Evolutionary conservation across 257 asterid species (phyloP).

Genomic region (Catharanthus roseus): DNA sequence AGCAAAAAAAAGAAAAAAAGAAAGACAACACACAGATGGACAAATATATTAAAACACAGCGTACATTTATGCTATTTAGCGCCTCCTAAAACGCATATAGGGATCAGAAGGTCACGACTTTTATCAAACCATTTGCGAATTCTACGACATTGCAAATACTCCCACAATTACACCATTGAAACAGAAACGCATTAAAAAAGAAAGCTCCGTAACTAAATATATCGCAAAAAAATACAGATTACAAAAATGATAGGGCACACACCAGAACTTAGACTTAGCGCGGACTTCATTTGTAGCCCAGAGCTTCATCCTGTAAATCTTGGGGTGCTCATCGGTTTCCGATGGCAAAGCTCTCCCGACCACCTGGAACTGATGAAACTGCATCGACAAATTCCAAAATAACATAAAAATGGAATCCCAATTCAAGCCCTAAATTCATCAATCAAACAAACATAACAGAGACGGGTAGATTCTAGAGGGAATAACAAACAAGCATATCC

Average conservation of each 20-base stretch:
- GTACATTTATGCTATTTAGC: too few relatives aligned
- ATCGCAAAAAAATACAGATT: neutral
- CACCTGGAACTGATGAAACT: slow-evolving; percentile 92
- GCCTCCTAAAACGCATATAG: too few relatives aligned
- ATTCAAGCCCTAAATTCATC: neutral
- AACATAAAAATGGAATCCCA: neutral
- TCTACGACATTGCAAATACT: neutral
- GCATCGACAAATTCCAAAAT: slow-evolving; percentile 11
- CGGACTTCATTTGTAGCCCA: slow-evolving; percentile 97
- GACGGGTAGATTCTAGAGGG: too few relatives aligned
- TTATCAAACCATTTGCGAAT: neutral
- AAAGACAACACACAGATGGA: neutral
- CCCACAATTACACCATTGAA: too few relatives aligned
- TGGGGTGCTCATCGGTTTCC: slow-evolving; percentile 73
- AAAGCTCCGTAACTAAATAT: neutral
- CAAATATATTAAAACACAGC: too few relatives aligned
- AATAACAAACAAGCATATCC: too few relatives aligned
- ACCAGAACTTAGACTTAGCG: slow-evolving; percentile 85
- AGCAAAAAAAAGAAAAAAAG: neutral
- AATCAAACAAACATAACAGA: neutral
- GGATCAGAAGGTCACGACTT: neutral
- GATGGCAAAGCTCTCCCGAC: slow-evolving; percentile 92
- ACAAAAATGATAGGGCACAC: neutral
- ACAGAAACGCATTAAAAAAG: too few relatives aligned
- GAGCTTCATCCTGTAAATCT: slow-evolving; percentile 90